Base-by-base conservation (phyloP, 257 asterid species). In the Handroanthus guayacan region DNA sequence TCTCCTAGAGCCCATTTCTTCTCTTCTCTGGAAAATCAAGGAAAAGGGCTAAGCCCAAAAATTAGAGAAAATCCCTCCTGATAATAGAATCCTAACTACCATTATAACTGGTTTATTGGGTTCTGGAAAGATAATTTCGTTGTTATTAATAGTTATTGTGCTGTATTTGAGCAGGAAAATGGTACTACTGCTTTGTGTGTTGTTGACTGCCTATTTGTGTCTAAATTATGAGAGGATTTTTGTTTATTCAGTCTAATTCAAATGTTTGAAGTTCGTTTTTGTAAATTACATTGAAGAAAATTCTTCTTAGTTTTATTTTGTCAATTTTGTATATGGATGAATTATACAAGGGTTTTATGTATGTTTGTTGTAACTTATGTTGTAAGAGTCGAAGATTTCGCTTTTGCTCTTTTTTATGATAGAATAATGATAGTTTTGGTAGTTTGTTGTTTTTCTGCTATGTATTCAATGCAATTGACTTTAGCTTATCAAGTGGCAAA, bases 51-150 rank as follows among this genome's bases (percentile, higher is more conserved):
- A 25, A 25, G 31, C 31, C 31, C 31, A 25, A 25, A 25, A 25
- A 25, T 25, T 1, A 25, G 31, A 25, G 31, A 91, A 89, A 86
- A 90, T 93, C 73, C 97, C 97, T 39, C 96, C 90, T 2, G 98
- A 95, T 86, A 79, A 89, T 82, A 87, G 98, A 83, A 86, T 95
- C 72, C 99, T 98, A 6, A 98, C 99, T 62, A 95, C 99, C 36
- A 95, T 95, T 79, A 95, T 95, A 44, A 95, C 98, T 64, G 99
- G 98, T 11, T 95, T 93, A 80, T 84, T 95, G 82, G 98, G 98
- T 69, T 95, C 98, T 67, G 99, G 99, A 50, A 95, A 93, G 97
- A 97, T 95, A 82, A 9, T 60, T 0, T 58, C 16, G 14, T 16
- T 47, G 4, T 61, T 55, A 60, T 13, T 17, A 37, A 3, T 52